Percentiles rank a stretch among this genome's conserved stretches.
Evolutionary conservation across 441 rosid genomes (phyloP).

Genomic region (Corymbia calophylla): DNA sequence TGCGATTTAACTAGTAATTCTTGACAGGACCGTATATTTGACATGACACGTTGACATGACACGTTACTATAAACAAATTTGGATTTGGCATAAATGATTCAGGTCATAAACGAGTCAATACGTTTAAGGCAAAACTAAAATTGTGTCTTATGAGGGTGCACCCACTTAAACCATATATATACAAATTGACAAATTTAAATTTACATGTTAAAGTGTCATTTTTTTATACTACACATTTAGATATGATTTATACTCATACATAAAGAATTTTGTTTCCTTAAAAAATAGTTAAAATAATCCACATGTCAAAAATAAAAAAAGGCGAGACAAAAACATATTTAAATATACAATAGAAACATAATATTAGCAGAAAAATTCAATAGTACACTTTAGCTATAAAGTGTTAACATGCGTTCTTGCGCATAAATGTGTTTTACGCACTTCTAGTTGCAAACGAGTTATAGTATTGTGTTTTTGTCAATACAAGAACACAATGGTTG

Average conservation of each 20-base stretch:
- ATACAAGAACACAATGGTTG: not conserved
- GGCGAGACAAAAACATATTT: not conserved
- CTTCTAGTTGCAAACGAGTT: not conserved
- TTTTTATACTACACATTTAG: not conserved
- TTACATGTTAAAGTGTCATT: not conserved
- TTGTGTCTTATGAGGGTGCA: not conserved
- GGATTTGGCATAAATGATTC: not conserved
- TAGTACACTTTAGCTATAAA: not conserved
- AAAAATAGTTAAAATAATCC: not conserved
- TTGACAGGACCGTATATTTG: not conserved
- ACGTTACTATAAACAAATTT: not conserved
- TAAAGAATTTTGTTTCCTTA: not conserved
- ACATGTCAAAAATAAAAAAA: not conserved
- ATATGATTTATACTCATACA: not conserved
- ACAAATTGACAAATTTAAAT: not conserved
- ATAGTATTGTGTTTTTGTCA: not conserved
- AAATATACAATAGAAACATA: not conserved
- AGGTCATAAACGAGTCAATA: not conserved
- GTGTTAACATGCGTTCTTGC: not conserved
- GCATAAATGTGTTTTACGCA: not conserved
- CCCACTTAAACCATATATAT: not conserved
- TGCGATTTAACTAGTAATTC: not conserved
- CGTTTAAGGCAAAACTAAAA: not conserved
- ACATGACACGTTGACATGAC: not conserved
- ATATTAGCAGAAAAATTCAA: not conserved